Conservation (phyloP, 805 yeast genomes). For the Yamadazyma phyllophila region DNA sequence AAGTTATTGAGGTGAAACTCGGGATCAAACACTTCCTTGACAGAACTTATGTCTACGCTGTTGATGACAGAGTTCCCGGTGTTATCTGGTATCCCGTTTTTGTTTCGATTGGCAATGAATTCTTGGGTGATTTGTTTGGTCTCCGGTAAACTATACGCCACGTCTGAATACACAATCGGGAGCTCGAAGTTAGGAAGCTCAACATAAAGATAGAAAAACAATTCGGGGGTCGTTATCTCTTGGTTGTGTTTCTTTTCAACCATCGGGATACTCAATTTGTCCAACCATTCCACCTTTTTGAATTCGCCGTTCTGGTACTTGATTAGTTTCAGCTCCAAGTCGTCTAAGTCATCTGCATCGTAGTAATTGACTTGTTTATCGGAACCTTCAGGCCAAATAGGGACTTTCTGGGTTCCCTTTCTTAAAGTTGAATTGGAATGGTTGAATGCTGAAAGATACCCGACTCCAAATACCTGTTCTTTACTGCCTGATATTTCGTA, state of each 20-base stretch:
- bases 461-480: slow-evolving; percentile 55
- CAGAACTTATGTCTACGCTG: slow-evolving; percentile 30
- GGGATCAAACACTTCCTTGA: slow-evolving; percentile 45
- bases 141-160: slow-evolving; percentile 9
- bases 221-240: neutral
- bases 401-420: slow-evolving; percentile 64
- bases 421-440: slow-evolving; percentile 52
- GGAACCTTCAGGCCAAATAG: slow-evolving; percentile 14
- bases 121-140: slow-evolving; percentile 1
- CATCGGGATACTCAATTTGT: slow-evolving; percentile 39
- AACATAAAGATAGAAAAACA: slow-evolving; percentile 27
- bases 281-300: slow-evolving; percentile 68
- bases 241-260: slow-evolving; percentile 7
- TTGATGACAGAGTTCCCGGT: slow-evolving; percentile 28
- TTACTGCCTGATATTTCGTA: slow-evolving; percentile 66
- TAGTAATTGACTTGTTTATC: slow-evolving; percentile 13
- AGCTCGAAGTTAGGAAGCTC: slow-evolving; percentile 45
- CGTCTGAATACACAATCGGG: slow-evolving; percentile 42
- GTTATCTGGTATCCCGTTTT: slow-evolving; percentile 2
- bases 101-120: neutral
- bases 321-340: slow-evolving; percentile 54
- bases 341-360: slow-evolving; percentile 20
- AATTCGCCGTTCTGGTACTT: slow-evolving; percentile 68
- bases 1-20: slow-evolving; percentile 25
- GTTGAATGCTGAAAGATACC: slow-evolving; percentile 61